Percentiles rank a stretch among this genome's conserved stretches.
Evolutionary conservation across 345 rosid genomes (phyloP).

Genomic region (Abelmoschus esculentus): DNA sequence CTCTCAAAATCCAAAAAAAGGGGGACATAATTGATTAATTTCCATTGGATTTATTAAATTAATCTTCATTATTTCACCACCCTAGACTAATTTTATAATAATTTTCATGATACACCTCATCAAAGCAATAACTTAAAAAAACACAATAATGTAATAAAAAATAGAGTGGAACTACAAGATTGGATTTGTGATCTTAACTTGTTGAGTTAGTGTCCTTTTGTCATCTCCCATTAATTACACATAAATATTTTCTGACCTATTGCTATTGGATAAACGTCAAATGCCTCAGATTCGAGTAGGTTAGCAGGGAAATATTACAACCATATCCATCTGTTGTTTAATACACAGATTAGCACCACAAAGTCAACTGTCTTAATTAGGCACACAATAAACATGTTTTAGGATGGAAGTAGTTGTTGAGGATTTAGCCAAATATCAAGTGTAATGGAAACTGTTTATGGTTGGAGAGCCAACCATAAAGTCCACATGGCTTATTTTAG

Average conservation of each 20-base stretch:
- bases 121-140: too few relatives aligned
- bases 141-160: too few relatives aligned
- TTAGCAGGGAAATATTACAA: neutral
- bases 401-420: neutral
- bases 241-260: neutral
- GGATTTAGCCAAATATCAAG: neutral
- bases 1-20: too few relatives aligned
- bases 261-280: neutral
- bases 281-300: neutral
- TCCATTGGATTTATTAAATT: too few relatives aligned
- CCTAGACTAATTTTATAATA: too few relatives aligned
- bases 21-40: too few relatives aligned
- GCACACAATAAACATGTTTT: neutral
- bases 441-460: neutral
- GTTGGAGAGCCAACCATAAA: neutral
- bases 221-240: neutral
- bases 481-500: neutral
- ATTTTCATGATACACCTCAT: too few relatives aligned
- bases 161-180: too few relatives aligned
- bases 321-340: too few relatives aligned
- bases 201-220: neutral
- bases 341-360: neutral
- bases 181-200: neutral
- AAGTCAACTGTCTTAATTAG: neutral
- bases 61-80: too few relatives aligned